phyloP scores from a whole-genome alignment of 108 stramenopile species.

The Craspedostauros australis region DNA sequence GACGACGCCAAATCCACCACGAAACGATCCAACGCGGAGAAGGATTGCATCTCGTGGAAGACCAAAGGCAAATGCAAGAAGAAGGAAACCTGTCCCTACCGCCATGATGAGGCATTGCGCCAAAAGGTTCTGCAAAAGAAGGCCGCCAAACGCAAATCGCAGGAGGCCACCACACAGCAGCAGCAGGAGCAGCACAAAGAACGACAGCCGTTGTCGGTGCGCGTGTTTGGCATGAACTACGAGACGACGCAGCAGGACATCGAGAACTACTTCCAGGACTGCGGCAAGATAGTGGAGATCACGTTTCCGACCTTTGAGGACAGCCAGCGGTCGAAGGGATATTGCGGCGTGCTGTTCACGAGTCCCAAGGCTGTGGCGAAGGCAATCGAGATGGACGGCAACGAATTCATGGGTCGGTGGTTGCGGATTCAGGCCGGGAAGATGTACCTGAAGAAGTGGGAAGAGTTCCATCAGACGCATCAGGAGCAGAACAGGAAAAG shows the following conservation, averaged over 20 bases:
- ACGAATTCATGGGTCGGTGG: constrained; percentile 60
- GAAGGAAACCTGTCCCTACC: constrained; percentile 52
- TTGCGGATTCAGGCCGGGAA: constrained; percentile 62
- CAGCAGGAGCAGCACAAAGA: constrained; percentile 24
- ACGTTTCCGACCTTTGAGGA: constrained; percentile 75
- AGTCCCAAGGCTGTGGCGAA: constrained; percentile 62
- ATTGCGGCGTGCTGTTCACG: constrained; percentile 66
- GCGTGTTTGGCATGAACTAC: constrained; percentile 78
- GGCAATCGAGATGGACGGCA: constrained; percentile 44
- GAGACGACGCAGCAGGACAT: constrained; percentile 61
- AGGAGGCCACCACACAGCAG: constrained; percentile 5
- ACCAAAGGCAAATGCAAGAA: constrained; percentile 79
- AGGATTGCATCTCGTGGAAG: constrained; percentile 80
- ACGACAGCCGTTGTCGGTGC: constrained; percentile 51
- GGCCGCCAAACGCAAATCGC: constrained; percentile 19
- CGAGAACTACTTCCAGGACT: constrained; percentile 43
- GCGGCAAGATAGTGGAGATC: constrained; percentile 51
- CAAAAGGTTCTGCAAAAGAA: constrained; percentile 36
- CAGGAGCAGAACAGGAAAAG: too few relatives aligned
- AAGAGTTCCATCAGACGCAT: constrained; percentile 27
- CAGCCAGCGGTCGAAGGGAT: constrained; percentile 67
- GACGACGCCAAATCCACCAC: not conserved
- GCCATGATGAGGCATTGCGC: constrained; percentile 49
- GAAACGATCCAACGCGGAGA: constrained; percentile 8
- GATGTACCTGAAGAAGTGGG: constrained; percentile 63